These are phyloP conservation scores for Actinomortierella ambigua DNA, from an alignment of 371 early-diverging fungal species.

Conservation along the genomic window DNA sequence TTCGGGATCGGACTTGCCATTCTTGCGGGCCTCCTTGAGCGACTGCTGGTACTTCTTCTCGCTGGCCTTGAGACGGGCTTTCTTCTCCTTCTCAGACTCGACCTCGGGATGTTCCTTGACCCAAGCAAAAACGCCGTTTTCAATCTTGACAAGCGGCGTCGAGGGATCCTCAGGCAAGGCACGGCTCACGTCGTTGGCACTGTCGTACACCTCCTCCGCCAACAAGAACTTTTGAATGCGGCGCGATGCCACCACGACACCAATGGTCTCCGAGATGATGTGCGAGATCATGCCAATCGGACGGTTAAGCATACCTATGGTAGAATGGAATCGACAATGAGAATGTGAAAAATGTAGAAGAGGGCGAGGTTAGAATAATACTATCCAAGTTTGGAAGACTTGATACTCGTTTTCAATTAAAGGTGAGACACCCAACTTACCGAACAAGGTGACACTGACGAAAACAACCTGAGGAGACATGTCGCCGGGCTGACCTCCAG, in stretches of 20 bases:
- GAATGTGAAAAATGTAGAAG: no score
- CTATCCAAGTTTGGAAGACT: no score
- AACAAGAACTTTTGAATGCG: conserved; percentile 68
- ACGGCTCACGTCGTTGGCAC: conserved; percentile 9
- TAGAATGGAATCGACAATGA: no score
- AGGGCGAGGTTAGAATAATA: no score
- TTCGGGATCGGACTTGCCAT: conserved; percentile 20
- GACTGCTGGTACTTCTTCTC: conserved; percentile 21
- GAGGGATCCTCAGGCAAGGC: conserved; percentile 23
- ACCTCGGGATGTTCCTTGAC: conserved; percentile 22
- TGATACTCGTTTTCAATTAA: no score
- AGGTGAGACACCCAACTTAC: no score
- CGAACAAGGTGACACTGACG: conserved; percentile 31
- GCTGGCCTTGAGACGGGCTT: conserved; percentile 8
- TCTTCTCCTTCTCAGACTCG: conserved; percentile 26
- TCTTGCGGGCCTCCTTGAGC: conserved; percentile 23
- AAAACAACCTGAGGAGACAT: conserved; percentile 33
- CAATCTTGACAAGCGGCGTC: conserved; percentile 23
- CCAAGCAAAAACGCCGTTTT: conserved; percentile 43
- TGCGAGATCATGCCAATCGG: conserved; percentile 37
- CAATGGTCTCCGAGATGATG: conserved; percentile 18
- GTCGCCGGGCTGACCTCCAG: conserved; percentile 17
- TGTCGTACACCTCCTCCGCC: conserved; percentile 59
- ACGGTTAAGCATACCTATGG: conserved; percentile 12
- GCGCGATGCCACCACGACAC: conserved; percentile 21